These are phyloP conservation scores for Bruguiera hainesii DNA, from an alignment of 441 rosid species.

Conservation along the genomic window DNA sequence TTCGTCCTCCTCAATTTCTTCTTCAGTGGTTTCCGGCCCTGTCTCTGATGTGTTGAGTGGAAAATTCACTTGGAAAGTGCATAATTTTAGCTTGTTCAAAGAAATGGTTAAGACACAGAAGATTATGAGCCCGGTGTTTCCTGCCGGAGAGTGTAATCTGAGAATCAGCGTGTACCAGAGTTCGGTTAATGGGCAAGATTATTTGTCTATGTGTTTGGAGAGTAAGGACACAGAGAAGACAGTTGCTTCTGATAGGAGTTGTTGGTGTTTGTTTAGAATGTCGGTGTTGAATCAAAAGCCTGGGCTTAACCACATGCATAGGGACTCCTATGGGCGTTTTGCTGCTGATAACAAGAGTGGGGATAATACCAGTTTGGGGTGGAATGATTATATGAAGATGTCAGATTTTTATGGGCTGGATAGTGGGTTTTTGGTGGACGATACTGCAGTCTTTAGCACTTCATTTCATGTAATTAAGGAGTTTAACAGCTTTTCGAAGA, in stretches of 20 bases:
- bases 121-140: conserved; percentile 98
- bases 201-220: conserved; percentile 93
- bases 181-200: conserved; percentile 75
- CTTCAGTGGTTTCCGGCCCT: conserved; percentile 54
- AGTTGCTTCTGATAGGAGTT: conserved; percentile 56
- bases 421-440: conserved; percentile 77
- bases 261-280: conserved; percentile 99
- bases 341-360: conserved; percentile 97
- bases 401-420: conserved; percentile 69
- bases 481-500: conserved; percentile 74
- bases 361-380: conserved; percentile 94
- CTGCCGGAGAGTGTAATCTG: conserved; percentile 94
- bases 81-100: conserved; percentile 91
- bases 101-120: conserved; percentile 98
- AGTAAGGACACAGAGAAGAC: conserved; percentile 89
- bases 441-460: conserved; percentile 85
- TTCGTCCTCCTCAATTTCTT: conserved; percentile 33
- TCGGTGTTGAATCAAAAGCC: conserved; percentile 86
- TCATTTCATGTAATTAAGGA: conserved; percentile 98
- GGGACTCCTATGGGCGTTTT: conserved; percentile 94
- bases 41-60: conserved; percentile 87
- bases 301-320: conserved; percentile 84
- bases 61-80: conserved; percentile 95
- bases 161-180: conserved; percentile 96
- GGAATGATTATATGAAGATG: conserved; percentile 99